These are phyloP conservation scores for Jamesozyma spencerorum DNA, from an alignment of 805 yeast species.

Conservation along the genomic window DNA sequence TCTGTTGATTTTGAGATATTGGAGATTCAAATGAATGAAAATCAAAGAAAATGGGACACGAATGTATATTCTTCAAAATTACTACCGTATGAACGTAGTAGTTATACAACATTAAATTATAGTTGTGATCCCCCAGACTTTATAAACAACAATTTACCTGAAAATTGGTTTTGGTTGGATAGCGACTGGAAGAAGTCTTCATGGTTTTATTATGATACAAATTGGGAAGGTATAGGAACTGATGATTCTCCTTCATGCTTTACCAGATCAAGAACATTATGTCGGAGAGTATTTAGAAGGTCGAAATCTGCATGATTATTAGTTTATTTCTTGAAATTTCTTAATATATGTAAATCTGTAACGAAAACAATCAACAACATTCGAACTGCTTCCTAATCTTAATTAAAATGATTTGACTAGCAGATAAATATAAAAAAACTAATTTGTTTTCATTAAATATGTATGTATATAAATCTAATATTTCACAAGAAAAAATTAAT, in stretches of 20 bases:
- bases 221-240: constrained; percentile 21
- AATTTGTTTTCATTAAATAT: too few species aligned
- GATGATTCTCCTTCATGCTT: constrained; percentile 20
- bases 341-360: too few species aligned
- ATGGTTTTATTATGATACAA: constrained; percentile 23
- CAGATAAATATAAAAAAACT: too few species aligned
- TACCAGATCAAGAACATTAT: constrained; percentile 24
- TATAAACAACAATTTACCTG: constrained; percentile 3
- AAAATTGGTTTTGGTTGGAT: constrained; percentile 25
- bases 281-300: constrained; percentile 12
- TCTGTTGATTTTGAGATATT: constrained; percentile 7
- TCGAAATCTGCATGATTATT: too few species aligned
- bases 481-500: too few species aligned
- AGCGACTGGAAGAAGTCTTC: constrained; percentile 18
- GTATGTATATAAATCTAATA: too few species aligned
- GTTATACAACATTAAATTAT: not conserved
- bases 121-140: not conserved
- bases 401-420: too few species aligned
- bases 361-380: too few species aligned
- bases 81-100: constrained; percentile 20
- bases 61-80: constrained; percentile 17
- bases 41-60: constrained; percentile 26
- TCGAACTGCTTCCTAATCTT: too few species aligned
- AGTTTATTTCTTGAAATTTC: too few species aligned
- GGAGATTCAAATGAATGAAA: constrained; percentile 21